Conservation (phyloP, 768 basidiomycete genomes). For the Hygrophorus russula region DNA sequence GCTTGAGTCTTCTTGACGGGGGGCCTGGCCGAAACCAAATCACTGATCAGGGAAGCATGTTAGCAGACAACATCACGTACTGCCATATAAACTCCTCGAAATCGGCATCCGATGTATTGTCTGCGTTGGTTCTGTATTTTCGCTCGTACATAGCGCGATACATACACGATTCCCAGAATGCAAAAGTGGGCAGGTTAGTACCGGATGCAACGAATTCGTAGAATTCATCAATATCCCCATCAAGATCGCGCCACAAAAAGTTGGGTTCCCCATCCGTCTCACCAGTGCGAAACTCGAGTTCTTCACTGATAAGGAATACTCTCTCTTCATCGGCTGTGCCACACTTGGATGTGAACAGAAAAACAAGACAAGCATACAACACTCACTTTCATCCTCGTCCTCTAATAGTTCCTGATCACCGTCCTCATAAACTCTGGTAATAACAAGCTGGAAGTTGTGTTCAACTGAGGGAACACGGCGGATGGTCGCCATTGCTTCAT, state of each 20-base stretch:
- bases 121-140: conserved; percentile 68
- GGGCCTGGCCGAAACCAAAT: background rate
- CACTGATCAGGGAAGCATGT: conserved; percentile 13
- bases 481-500: conserved; percentile 91
- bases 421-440: conserved; percentile 95
- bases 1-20: background rate
- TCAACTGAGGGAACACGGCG: conserved; percentile 68
- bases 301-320: conserved; percentile 83
- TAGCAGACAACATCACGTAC: conserved; percentile 31
- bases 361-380: background rate
- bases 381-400: conserved; percentile 83
- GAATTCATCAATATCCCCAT: conserved; percentile 85
- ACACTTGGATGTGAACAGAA: background rate
- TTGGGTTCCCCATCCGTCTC: conserved; percentile 66
- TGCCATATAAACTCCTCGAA: conserved; percentile 75
- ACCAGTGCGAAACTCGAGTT: conserved; percentile 76
- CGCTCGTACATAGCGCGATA: conserved; percentile 96
- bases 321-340: conserved; percentile 83
- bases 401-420: conserved; percentile 92
- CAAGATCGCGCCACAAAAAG: conserved; percentile 86
- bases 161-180: conserved; percentile 89
- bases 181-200: conserved; percentile 71
- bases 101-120: conserved; percentile 52
- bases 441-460: conserved; percentile 83
- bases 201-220: conserved; percentile 84